Conservation (phyloP, 257 asterid genomes). For the Gentiana macrophylla region DNA sequence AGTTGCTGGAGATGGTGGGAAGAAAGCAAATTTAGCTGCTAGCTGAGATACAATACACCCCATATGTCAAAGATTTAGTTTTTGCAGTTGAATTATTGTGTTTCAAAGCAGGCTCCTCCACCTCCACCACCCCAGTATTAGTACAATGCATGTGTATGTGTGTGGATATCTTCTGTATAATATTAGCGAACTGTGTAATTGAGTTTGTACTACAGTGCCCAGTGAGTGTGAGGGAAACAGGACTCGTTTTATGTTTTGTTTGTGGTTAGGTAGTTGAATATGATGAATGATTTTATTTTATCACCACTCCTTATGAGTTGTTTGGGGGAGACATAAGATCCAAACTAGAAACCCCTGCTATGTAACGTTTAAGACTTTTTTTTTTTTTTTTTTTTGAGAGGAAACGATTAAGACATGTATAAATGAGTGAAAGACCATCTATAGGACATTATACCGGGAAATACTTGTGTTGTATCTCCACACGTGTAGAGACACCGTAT, state of each 20-base stretch:
- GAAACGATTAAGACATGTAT: too few relatives aligned
- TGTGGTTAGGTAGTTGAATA: not conserved
- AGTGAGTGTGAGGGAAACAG: not conserved
- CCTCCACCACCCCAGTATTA: slow-evolving; percentile 13
- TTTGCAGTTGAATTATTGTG: not conserved
- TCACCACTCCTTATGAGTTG: slow-evolving; percentile 15
- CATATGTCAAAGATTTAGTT: slow-evolving; percentile 37
- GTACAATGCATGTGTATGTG: slow-evolving; percentile 50
- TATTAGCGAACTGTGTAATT: too few relatives aligned
- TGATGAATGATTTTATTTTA: not conserved
- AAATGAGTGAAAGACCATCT: too few relatives aligned
- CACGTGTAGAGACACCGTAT: too few relatives aligned
- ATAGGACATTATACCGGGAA: too few relatives aligned
- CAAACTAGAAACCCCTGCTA: too few relatives aligned
- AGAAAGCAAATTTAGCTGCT: slow-evolving; percentile 95
- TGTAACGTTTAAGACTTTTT: too few relatives aligned
- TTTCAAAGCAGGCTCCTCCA: not conserved
- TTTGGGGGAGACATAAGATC: slow-evolving; percentile 8
- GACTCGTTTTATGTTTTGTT: too few relatives aligned
- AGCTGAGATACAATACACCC: slow-evolving; percentile 82
- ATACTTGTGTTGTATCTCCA: too few relatives aligned
- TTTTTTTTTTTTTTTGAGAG: too few relatives aligned
- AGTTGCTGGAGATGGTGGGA: slow-evolving; percentile 90
- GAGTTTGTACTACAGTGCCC: not conserved
- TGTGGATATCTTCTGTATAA: slow-evolving; percentile 12